These are phyloP conservation scores for Aquilaria sinensis DNA, from an alignment of 345 rosid species.

Conservation along the genomic window DNA sequence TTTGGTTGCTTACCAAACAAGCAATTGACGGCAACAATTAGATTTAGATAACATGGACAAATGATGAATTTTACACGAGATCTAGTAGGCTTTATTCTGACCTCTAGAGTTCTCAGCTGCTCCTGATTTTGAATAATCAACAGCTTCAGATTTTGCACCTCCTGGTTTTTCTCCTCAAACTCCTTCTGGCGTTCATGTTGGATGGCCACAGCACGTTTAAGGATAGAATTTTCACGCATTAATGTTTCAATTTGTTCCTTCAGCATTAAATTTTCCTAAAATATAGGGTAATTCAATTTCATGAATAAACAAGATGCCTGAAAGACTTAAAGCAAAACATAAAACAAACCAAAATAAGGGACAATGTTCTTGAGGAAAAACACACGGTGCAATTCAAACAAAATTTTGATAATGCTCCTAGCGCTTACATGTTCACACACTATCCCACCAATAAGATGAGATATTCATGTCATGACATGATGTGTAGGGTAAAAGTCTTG, in stretches of 20 bases:
- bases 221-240: slow-evolving; percentile 60
- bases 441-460: no score
- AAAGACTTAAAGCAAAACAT: no score
- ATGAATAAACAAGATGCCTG: background rate
- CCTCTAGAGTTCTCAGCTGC: slow-evolving; percentile 71
- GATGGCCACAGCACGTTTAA: slow-evolving; percentile 83
- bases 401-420: no score
- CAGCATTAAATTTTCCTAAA: slow-evolving; percentile 58
- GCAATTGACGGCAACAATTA: background rate
- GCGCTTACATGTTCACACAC: no score
- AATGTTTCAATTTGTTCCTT: slow-evolving; percentile 64
- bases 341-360: no score
- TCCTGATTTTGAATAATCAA: slow-evolving; percentile 73
- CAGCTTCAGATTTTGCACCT: slow-evolving; percentile 60
- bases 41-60: background rate
- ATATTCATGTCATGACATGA: no score
- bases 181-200: slow-evolving; percentile 87
- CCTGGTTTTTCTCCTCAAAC: slow-evolving; percentile 45
- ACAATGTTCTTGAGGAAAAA: no score
- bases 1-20: no score
- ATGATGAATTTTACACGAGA: background rate
- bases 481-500: no score
- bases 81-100: slow-evolving; percentile 9
- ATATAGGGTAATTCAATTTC: background rate
- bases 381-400: no score